These are phyloP conservation scores for Thraustotheca clavata DNA, from an alignment of 352 stramenopile genomes.

Conservation along the genomic window DNA sequence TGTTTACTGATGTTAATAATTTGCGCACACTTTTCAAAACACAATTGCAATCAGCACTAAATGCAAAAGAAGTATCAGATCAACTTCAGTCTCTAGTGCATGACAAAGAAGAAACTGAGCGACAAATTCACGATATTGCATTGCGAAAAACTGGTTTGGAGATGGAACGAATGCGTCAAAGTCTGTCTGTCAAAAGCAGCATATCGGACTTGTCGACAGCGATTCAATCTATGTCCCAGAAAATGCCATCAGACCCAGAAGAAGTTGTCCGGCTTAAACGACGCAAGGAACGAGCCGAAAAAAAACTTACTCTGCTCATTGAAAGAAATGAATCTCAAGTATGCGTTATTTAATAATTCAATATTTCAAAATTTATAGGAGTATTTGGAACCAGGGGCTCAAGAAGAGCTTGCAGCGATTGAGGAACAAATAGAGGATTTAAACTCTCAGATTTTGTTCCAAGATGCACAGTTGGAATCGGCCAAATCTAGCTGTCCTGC, in stretches of 20 bases:
- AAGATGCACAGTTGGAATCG: constrained; percentile 53
- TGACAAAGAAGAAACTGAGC: constrained; percentile 52
- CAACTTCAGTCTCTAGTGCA: constrained; percentile 57
- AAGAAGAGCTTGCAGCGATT: constrained; percentile 60
- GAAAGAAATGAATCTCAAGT: constrained; percentile 17
- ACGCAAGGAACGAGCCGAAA: constrained; percentile 50
- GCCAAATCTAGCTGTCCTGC: constrained; percentile 19
- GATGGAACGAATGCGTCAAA: constrained; percentile 75
- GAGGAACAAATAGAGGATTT: constrained; percentile 72
- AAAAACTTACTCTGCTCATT: constrained; percentile 40
- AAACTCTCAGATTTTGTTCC: constrained; percentile 73
- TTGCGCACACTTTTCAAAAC: constrained; percentile 11
- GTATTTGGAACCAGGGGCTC: constrained; percentile 49
- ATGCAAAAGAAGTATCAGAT: constrained; percentile 42
- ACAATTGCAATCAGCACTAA: constrained; percentile 24
- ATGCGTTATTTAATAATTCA: not conserved
- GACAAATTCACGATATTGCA: constrained; percentile 43
- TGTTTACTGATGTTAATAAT: not conserved
- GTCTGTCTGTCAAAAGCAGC: constrained; percentile 53
- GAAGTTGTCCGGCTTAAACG: constrained; percentile 64
- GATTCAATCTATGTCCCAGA: constrained; percentile 45
- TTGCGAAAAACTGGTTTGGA: constrained; percentile 59
- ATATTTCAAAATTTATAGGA: constrained; percentile 41
- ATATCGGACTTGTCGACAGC: constrained; percentile 65
- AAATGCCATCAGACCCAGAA: constrained; percentile 55